A percentile compares a stretch with the other conserved stretches of the same genome.
Conservation (phyloP, 306 rosid species). For the Vigna reflexopilosa region DNA sequence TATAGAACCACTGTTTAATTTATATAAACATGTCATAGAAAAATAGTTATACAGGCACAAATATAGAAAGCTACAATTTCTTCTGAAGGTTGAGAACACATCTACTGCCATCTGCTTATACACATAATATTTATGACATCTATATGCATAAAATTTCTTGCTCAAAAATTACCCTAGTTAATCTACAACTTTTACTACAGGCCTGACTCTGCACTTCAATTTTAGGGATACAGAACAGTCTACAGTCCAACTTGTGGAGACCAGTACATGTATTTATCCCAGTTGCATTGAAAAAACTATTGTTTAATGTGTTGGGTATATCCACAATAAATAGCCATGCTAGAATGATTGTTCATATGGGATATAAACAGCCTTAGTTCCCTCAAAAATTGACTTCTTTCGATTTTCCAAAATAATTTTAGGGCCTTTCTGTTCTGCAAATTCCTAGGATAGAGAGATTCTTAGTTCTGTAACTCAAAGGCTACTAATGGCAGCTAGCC, state of each 20-base stretch:
- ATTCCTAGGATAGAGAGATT: too few species aligned
- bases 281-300: neutral
- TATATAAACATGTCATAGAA: neutral
- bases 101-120: neutral
- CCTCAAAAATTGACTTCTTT: neutral
- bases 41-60: neutral
- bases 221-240: neutral
- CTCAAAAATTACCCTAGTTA: neutral
- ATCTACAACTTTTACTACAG: neutral
- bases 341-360: neutral
- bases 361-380: neutral
- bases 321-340: neutral
- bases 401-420: neutral
- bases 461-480: too few species aligned
- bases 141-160: neutral
- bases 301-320: too few species aligned
- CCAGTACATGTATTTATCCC: neutral
- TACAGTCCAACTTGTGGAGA: neutral
- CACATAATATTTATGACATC: neutral
- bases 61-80: neutral
- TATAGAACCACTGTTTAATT: too few species aligned
- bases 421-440: too few species aligned
- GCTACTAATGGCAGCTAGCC: too few species aligned
- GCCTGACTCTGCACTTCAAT: neutral
- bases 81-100: slow-evolving; percentile 1